Base-by-base conservation (phyloP, 106 monocot species). In the Dendrobium catenatum region DNA sequence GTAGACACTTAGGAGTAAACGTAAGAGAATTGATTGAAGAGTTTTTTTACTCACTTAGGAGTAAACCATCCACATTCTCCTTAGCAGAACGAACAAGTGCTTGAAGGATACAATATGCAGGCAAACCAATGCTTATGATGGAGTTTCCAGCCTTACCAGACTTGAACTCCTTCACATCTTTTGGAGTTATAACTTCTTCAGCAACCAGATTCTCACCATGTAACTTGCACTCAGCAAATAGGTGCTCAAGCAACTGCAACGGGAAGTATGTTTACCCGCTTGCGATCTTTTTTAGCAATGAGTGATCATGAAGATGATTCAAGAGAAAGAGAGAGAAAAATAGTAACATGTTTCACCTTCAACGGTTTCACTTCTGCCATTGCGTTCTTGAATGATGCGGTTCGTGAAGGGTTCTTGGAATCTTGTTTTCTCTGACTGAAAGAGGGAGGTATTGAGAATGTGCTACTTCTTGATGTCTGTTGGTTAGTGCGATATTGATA, bases 301-400 rank as follows among this genome's bases (percentile, higher is more conserved):
- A 68, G 2, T 24, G 27, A 29, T 68, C 4, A 37, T 33, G 24
- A 70, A 70, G 70, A 6, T 22, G 19, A 66, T 66, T 66, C 26
- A 24, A 66, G 6, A 66, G 26, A 61, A 22, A 33, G 16, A 70
- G 9, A 31, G 27, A 70, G 10, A 64, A 22, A 64, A 19, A 27
- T 27, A 68, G 67, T 11, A 68, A 70, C 13, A 24, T 70, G 70
- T 29, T 24, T 26, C 83, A 98, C 97, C 99, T 95, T 99, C 27
- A 99, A 47, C 79, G 99, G 93, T 11, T 93, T 99, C 68, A 93
- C 67, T 77, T 99, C 99, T 48, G 82, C 82, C 42, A 99, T 88
- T 15, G 41, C 72, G 75, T 85, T 82, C 83, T 93, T 98, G 70
- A 95, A 86, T 22, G 99, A 93, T 31, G 77, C 83, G 18, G 83